Conservation (phyloP, 2,329 filamentous ascomycete species). For the Botrytis hyacinthi region DNA sequence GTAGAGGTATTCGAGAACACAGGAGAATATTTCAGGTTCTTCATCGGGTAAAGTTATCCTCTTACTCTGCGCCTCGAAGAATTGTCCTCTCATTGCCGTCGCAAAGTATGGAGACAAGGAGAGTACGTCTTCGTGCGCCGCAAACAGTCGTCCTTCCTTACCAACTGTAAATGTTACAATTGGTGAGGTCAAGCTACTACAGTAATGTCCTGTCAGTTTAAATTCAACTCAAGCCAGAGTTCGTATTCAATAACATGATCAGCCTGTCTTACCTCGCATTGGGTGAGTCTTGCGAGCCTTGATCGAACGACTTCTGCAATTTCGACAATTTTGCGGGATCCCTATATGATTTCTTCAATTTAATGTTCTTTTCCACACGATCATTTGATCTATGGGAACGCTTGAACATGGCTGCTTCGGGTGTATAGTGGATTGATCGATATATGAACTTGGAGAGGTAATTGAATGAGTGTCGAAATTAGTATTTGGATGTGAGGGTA, state of each 20-base stretch:
- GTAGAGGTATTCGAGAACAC: slow-evolving; percentile 94
- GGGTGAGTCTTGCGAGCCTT: slow-evolving; percentile 49
- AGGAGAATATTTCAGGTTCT: slow-evolving; percentile 91
- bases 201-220: slow-evolving; percentile 22
- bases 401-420: slow-evolving; percentile 74
- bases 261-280: slow-evolving; percentile 46
- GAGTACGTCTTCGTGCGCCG: slow-evolving; percentile 90
- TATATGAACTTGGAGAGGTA: slow-evolving; percentile 30
- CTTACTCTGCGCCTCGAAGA: slow-evolving; percentile 73
- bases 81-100: slow-evolving; percentile 67
- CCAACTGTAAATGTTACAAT: slow-evolving; percentile 88
- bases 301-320: slow-evolving; percentile 78
- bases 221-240: neutral
- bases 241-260: slow-evolving; percentile 16
- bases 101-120: slow-evolving; percentile 82
- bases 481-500: slow-evolving; percentile 30
- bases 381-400: slow-evolving; percentile 82
- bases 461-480: slow-evolving; percentile 40
- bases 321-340: slow-evolving; percentile 78
- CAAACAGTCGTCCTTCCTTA: slow-evolving; percentile 82
- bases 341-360: slow-evolving; percentile 75
- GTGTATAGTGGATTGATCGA: slow-evolving; percentile 24
- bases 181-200: slow-evolving; percentile 52
- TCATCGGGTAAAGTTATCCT: slow-evolving; percentile 70
- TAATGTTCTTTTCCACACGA: slow-evolving; percentile 84